Conservation (phyloP, 257 asterid species). For the Petunia axillaris region DNA sequence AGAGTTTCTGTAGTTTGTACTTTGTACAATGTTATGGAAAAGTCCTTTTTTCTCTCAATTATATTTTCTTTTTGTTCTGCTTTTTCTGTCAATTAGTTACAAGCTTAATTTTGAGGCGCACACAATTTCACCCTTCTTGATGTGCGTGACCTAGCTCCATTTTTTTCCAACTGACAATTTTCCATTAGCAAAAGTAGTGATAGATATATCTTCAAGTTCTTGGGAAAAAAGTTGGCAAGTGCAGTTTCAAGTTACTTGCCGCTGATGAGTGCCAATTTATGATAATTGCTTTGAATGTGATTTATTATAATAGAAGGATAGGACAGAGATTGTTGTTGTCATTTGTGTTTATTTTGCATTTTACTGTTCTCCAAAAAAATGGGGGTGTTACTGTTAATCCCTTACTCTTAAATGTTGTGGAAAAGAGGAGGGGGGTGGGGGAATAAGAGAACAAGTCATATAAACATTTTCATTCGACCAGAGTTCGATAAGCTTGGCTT, state of each 20-base stretch:
- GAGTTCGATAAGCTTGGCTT: too few relatives aligned
- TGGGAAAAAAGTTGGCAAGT: not conserved
- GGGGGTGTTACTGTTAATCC: too few relatives aligned
- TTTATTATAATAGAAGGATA: not conserved
- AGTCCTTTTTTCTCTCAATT: too few relatives aligned
- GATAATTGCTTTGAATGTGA: too few relatives aligned
- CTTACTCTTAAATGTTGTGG: too few relatives aligned
- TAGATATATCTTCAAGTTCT: not conserved
- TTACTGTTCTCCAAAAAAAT: too few relatives aligned
- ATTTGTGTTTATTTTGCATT: too few relatives aligned
- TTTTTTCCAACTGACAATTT: not conserved
- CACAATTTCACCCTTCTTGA: not conserved
- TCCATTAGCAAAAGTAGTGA: not conserved
- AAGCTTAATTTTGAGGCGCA: conserved; percentile 1
- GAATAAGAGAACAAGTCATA: too few relatives aligned
- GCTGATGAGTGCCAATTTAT: not conserved
- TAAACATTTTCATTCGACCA: too few relatives aligned
- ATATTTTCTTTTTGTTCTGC: not conserved
- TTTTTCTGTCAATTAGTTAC: not conserved
- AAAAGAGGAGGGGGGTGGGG: too few relatives aligned
- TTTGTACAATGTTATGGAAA: not conserved
- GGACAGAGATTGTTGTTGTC: not conserved
- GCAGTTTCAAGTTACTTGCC: not conserved
- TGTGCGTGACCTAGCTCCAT: not conserved
- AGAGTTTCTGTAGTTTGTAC: not conserved